These are phyloP conservation scores for Daldinia concentrica DNA, from an alignment of 495 filamentous ascomycete species.

Conservation along the genomic window DNA sequence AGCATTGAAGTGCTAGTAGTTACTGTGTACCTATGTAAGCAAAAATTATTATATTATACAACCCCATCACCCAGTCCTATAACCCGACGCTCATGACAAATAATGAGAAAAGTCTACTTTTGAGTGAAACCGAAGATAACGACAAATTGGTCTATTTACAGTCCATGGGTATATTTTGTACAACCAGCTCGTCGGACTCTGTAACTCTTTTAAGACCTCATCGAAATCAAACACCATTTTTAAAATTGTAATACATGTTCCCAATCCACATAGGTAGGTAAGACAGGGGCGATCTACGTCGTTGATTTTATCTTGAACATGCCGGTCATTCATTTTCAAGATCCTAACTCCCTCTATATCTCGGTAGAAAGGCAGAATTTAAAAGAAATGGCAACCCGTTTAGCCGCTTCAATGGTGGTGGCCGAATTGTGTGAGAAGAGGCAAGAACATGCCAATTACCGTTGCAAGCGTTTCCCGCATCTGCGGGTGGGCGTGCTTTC, in stretches of 20 bases:
- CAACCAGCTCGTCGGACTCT: constrained; percentile 4
- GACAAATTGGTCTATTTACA: constrained; percentile 31
- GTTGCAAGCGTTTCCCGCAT: constrained; percentile 76
- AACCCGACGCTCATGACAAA: not conserved
- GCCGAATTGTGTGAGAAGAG: constrained; percentile 87
- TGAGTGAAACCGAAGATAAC: constrained; percentile 4
- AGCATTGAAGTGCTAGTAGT: not conserved
- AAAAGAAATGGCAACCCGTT: constrained; percentile 13
- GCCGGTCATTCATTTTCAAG: constrained; percentile 20
- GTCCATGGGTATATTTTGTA: constrained; percentile 38
- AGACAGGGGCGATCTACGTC: constrained; percentile 1
- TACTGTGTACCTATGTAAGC: not conserved
- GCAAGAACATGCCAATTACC: constrained; percentile 88
- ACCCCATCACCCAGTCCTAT: not conserved
- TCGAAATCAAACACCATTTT: constrained; percentile 17
- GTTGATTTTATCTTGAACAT: constrained; percentile 13
- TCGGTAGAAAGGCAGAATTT: constrained; percentile 28
- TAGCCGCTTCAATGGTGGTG: constrained; percentile 73
- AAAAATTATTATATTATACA: constrained; percentile 14
- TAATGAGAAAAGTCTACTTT: constrained; percentile 8
- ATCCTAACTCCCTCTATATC: constrained; percentile 34
- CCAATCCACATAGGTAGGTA: constrained; percentile 2
- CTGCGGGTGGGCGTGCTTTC: constrained; percentile 61
- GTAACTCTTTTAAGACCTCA: constrained; percentile 11
- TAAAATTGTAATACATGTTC: constrained; percentile 12